Base-by-base conservation (phyloP, 169 alveolate species). In the Babesia bigemina region DNA sequence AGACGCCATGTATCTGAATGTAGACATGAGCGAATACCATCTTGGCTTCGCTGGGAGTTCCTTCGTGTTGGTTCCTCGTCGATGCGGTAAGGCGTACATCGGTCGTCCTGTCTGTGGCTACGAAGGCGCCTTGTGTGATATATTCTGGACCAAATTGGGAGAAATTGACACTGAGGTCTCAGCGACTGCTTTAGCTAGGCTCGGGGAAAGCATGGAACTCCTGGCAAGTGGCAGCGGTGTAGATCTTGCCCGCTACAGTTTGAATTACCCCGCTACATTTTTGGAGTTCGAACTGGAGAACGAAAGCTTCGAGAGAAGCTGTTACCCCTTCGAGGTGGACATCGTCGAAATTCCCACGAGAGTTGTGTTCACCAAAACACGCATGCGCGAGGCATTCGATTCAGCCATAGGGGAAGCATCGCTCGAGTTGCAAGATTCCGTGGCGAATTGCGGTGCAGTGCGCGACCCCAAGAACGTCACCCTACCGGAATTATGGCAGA, bases 161-260 rank as follows among this genome's bases (percentile, higher is more conserved):
- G 66, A 22, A 7, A 1, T 75, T 11, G 75, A 62, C 28, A 50
- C 22, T 22, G 71, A 61, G 26, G 61, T 75, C 24, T 11, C 75
- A 0, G 28, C 75, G 2, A n/a, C 12, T 9, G 47, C 29, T 6
- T 16, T 71, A 22, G 28, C 26, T 0, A 71, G 10, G 21, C 24
- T 48, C 19, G 76, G 47, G 3, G 62, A n/a, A 0, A 3, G 22
- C 16, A 8, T 75, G 44, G 70, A 56, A 11, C 45, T 63, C n/a
- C 21, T 75, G n/a, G 70, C 70, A 7, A 53, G 69, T 22, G 84
- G 84, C 17, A 75, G 61, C 26, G 84, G 84, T 13, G 42, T 65
- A 9, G 77, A 69, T 2, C 22, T 71, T n/a, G 59, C 63, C 26
- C 63, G 49, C 7, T 59, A 22, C 21, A 7, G 17, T 19, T 52